A percentile compares a stretch with the other conserved stretches of the same genome.
Conservation (phyloP, 2,329 filamentous ascomycete genomes). For the Colletotrichum melonis region DNA sequence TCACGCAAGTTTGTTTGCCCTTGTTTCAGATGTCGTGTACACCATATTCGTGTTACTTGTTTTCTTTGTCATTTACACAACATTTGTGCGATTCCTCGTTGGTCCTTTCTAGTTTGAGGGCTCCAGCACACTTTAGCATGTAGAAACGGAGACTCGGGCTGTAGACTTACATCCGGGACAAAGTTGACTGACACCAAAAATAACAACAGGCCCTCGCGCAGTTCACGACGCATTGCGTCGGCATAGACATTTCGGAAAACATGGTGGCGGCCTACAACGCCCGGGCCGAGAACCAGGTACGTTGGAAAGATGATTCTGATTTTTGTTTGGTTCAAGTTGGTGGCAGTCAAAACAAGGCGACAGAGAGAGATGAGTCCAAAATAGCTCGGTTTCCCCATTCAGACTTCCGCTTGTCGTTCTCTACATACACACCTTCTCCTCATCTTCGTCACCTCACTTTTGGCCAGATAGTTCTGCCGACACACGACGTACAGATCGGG, state of each 20-base stretch:
- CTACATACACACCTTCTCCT: no score
- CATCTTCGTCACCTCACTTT: no score
- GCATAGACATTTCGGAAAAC: slow-evolving; percentile 76
- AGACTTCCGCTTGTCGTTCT: no score
- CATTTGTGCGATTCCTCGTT: not conserved
- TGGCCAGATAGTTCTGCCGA: no score
- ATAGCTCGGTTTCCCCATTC: no score
- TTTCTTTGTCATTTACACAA: not conserved
- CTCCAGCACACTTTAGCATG: not conserved
- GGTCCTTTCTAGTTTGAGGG: not conserved
- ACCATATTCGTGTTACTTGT: not conserved
- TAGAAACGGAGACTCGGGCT: not conserved
- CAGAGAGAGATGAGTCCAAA: not conserved
- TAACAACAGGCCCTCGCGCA: slow-evolving; percentile 67
- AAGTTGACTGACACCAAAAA: slow-evolving; percentile 7
- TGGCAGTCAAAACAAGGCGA: not conserved
- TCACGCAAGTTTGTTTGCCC: not conserved
- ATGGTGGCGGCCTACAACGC: slow-evolving; percentile 78
- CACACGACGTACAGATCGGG: no score
- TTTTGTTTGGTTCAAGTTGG: not conserved
- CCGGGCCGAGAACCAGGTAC: slow-evolving; percentile 64
- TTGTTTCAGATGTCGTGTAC: not conserved
- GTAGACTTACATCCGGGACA: not conserved
- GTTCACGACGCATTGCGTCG: slow-evolving; percentile 71
- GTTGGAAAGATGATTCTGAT: slow-evolving; percentile 22